Base-by-base conservation (phyloP, 2,329 filamentous ascomycete species). In the Lithohypha guttulata region DNA sequence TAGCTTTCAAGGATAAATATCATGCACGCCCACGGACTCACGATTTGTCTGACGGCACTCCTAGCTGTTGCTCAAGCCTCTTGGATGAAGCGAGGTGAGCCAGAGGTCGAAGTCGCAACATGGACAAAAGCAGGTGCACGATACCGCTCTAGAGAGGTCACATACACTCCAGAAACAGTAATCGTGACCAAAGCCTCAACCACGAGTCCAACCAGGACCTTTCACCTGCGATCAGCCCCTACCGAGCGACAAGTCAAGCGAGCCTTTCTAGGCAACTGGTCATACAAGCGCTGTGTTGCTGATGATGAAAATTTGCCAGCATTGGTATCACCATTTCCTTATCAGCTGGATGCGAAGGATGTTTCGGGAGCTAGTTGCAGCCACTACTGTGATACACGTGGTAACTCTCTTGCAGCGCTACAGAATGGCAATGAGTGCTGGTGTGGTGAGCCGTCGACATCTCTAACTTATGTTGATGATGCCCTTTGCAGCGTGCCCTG, bases 291-390 rank as follows among this genome's bases (percentile, higher is more conserved):
- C 11, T 39, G 35, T 19, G 26, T 27, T 6, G 25, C 30, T 7
- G 35, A 23, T 17, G 19, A 39, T 22, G 18, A 31, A n/a, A 11
- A 15, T 7, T n/a, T 39, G 11, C 35, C 35, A n/a, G 11, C 15
- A n/a, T 14, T 39, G 15, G 26, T 31, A 15, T 39, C 35, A 31
- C 35, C 35, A 20, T 39, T 39, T 14, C 21, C 35, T 2, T 39
- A 31, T 21, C 35, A 39, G 20, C 27, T 39, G 3, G 10, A 21
- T 15, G 17, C 35, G 7, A n/a, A 30, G 6, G 35, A 39, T 14
- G 23, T 25, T 10, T 39, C 35, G 4, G 19, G 35, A 10, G 35
- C 35, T 3, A 39, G 20, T n/a, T 39, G 35, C 18, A 29, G 21
- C 9, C 17, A 29, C n/a, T 39, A 18, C 27, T 39, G 35, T n/a